These are phyloP conservation scores for Tolypocladium tundrense DNA, from an alignment of 2,329 filamentous ascomycete species.

Conservation along the genomic window DNA sequence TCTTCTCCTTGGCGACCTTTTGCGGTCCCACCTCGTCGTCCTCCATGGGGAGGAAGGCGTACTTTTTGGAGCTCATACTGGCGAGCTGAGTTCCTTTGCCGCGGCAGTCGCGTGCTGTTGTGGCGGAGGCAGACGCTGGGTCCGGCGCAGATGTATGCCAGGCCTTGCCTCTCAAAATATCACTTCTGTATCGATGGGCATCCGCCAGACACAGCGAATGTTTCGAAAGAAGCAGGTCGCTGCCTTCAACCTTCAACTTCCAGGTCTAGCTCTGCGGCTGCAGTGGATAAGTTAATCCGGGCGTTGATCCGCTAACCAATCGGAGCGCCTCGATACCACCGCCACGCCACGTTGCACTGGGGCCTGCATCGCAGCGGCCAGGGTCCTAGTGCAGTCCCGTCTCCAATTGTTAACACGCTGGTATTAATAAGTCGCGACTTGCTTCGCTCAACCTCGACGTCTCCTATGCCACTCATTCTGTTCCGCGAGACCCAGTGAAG, in stretches of 20 bases:
- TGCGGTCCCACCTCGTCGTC: slow-evolving; percentile 49
- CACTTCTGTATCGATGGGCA: background rate
- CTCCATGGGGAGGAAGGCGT: slow-evolving; percentile 59
- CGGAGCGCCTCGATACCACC: slow-evolving; percentile 7
- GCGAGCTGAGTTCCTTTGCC: background rate
- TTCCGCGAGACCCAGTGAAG: background rate
- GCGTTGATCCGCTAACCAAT: slow-evolving; percentile 12
- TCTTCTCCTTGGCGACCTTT: slow-evolving; percentile 40
- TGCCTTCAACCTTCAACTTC: background rate
- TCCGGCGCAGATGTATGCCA: background rate
- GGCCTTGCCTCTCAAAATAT: background rate
- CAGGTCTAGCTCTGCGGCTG: no score
- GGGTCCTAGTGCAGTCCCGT: background rate
- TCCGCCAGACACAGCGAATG: background rate
- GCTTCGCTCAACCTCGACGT: background rate
- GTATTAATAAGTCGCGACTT: slow-evolving; percentile 10
- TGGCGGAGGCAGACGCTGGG: background rate
- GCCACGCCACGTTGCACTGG: background rate
- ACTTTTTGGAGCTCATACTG: slow-evolving; percentile 47
- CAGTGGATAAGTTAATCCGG: slow-evolving; percentile 10
- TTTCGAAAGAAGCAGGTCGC: background rate
- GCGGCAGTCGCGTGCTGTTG: background rate
- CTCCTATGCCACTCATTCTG: background rate
- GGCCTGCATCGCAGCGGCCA: background rate
- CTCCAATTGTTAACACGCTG: slow-evolving; percentile 25